Base-by-base conservation (phyloP, 2,329 filamentous ascomycete genomes). In the Paecilomyces fulvus region DNA sequence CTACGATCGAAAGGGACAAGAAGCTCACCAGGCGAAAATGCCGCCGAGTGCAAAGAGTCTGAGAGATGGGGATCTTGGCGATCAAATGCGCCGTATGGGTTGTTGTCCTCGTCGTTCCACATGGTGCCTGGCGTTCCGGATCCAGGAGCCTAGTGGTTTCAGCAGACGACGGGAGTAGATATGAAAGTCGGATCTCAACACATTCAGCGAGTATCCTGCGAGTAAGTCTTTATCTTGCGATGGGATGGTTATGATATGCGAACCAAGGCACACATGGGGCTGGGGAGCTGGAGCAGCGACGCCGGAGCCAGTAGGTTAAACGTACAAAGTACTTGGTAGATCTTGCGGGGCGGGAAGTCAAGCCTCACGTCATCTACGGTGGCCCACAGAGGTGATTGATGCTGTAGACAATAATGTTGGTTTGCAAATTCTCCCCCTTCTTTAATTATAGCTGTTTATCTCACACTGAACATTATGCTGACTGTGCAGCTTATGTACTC, bases 51-150 rank as follows among this genome's bases (percentile, higher is more conserved):
- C 55, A 84, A 77, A 21, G 86, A 84, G 68, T 87, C 84, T 20
- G 80, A 90, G 50, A 84, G 81, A 71, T 88, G 84, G 60, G 89
- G 89, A 73, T 95, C 89, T 66, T 89, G 85, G 66, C 89, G 88
- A 73, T 94, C 89, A 77, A 95, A 96, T 73, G 90, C 92, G 67
- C 91, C 92, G 70, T 97, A 96, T 4, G 92, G 92, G 73, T 97
- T 97, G 77, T 97, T 97, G 70, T 97, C 90, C 77, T 97, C 92
- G 79, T 97, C 92, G 81, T 96, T 95, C 92, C 92, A 97, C 92
- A 97, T 97, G 64, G 66, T 81, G 71, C 54, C 55, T 30, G 56
- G 21, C 21, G 33, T 30, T 30, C 30, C 50, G 46, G 23, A 23
- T 10, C 21, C n/a, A 33, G 46, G 25, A 30, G 21, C 30, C 37